These are phyloP conservation scores for Ophiosphaerella korrae DNA, from an alignment of 2,329 filamentous ascomycete species.

Conservation along the genomic window DNA sequence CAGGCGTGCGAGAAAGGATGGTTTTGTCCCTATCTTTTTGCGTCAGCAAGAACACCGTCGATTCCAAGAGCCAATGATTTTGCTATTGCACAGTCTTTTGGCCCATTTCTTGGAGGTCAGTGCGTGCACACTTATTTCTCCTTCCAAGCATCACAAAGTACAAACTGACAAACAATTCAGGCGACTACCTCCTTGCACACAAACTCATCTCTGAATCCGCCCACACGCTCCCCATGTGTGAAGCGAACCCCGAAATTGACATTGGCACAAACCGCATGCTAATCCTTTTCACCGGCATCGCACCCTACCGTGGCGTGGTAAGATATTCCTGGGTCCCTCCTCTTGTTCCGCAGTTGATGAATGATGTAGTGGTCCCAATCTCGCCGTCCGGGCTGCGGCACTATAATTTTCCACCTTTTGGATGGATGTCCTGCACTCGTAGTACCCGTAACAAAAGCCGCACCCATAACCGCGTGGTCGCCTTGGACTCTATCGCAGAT, in stretches of 20 bases:
- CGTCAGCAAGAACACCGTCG: constrained; percentile 38
- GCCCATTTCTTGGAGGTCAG: constrained; percentile 43
- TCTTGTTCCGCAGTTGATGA: constrained; percentile 21
- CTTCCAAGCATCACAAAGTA: not conserved
- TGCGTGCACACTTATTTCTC: not conserved
- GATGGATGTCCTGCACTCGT: constrained; percentile 46
- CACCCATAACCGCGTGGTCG: constrained; percentile 41
- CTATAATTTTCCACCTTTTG: constrained; percentile 45
- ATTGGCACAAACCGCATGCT: constrained; percentile 43
- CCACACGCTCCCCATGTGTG: constrained; percentile 40
- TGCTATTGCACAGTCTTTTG: constrained; percentile 45
- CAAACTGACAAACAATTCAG: constrained; percentile 12
- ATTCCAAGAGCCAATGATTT: constrained; percentile 44
- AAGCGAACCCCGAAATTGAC: constrained; percentile 32
- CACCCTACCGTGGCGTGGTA: constrained; percentile 24
- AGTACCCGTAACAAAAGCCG: constrained; percentile 35
- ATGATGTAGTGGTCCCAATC: constrained; percentile 39
- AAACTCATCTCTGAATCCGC: constrained; percentile 41
- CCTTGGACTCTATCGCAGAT: constrained; percentile 45
- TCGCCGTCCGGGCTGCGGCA: constrained; percentile 45
- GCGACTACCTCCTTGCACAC: constrained; percentile 45
- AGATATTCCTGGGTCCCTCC: not conserved
- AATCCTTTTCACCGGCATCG: constrained; percentile 46
- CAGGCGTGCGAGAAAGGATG: constrained; percentile 45
- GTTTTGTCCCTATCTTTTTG: constrained; percentile 48